Evolutionary conservation across 805 yeast genomes (phyloP).

Genomic region (Candida chauliodis): DNA sequence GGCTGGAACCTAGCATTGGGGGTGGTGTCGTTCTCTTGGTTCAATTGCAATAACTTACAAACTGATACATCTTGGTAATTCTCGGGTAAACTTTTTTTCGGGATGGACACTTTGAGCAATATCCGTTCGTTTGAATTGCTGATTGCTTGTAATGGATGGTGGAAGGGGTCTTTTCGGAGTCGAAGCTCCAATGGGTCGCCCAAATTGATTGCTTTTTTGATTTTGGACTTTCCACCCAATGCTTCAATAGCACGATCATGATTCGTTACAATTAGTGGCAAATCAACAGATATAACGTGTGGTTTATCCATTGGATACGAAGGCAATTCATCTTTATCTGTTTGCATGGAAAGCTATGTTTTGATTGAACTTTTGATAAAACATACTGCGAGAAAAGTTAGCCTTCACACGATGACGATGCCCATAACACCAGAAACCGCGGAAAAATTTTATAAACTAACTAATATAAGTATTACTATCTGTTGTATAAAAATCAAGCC

Average conservation of each 20-base stretch:
- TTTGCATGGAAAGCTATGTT: constrained; percentile 1
- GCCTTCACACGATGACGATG: no score
- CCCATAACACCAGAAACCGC: no score
- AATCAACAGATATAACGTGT: constrained; percentile 68
- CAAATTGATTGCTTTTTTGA: constrained; percentile 40
- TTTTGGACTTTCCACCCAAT: constrained; percentile 59
- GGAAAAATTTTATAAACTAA: no score
- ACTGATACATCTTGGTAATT: constrained; percentile 37
- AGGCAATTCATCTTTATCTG: constrained; percentile 2
- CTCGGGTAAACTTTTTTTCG: constrained; percentile 46
- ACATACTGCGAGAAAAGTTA: no score
- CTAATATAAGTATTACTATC: no score
- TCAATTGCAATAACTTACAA: constrained; percentile 34
- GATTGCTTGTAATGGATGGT: constrained; percentile 64
- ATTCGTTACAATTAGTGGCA: constrained; percentile 69
- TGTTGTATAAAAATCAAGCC: no score
- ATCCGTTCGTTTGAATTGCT: constrained; percentile 53
- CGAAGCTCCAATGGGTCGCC: constrained; percentile 35
- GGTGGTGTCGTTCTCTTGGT: constrained; percentile 21
- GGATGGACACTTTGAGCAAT: constrained; percentile 56
- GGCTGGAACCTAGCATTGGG: constrained; percentile 49
- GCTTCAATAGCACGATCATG: constrained; percentile 58
- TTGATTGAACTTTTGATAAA: no score
- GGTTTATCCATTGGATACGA: constrained; percentile 63
- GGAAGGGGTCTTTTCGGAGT: constrained; percentile 40